Evolutionary conservation across 495 filamentous ascomycete species (phyloP), one percentile per base, ranked within the genome.

Genomic region (Penicillium arizonense): DNA sequence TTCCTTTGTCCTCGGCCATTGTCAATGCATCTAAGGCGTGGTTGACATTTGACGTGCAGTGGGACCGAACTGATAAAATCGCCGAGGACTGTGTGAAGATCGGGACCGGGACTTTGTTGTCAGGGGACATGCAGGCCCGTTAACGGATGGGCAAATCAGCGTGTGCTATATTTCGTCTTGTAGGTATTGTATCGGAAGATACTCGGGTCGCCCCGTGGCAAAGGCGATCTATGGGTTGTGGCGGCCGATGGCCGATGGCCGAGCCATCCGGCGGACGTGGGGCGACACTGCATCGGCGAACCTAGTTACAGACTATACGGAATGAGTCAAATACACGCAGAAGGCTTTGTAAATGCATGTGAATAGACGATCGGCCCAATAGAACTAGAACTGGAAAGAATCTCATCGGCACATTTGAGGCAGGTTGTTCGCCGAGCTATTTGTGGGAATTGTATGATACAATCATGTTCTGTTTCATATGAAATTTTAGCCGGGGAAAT

Each of bases 231-330:
- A 35, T n/a, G 21, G 34, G 44, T 26, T 20, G 16, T 11, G 10
- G 20, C 16, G 13, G 26, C 46, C 47, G 47, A 32, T 50, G 38
- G 47, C 38, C 38, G 47, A 21, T 18, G 7, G 20, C 42, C 35
- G 30, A 33, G n/a, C 44, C 44, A n/a, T 13, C 32, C 32, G 47
- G 47, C 37, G 14, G 12, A 50, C 5, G 28, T 42, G 42, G 6
- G 47, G 37, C 47, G 47, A 34, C 16, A 42, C 28, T 18, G 38
- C 38, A 34, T 42, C 47, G 28, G 47, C 30, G 16, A 50, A 42
- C 4, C n/a, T 20, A n/a, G 1, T 4, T 34, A 13, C 21, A 23
- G 44, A 3, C 12, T 9, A 11, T 5, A 47, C 23, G 37, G 18
- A 18, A 32, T 20, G 26, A 44, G 21, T 30, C 18, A 14, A 30